These are phyloP conservation scores for Aspergillus aculeatus DNA, from an alignment of 2,329 filamentous ascomycete species.

Conservation along the genomic window DNA sequence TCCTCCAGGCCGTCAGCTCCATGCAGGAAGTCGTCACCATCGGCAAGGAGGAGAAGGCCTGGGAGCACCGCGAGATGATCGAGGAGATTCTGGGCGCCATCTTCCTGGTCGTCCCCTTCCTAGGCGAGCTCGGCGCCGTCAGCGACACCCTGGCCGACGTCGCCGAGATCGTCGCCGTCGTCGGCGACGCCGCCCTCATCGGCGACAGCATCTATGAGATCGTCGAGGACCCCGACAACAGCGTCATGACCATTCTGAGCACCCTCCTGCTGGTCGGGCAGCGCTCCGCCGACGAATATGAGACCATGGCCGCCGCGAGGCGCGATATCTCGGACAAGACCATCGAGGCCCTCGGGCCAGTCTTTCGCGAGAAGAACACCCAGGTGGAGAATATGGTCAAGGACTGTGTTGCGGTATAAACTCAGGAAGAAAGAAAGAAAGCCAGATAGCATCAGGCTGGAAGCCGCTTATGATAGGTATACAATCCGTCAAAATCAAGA, in stretches of 20 bases:
- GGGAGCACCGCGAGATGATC: constrained; percentile 13
- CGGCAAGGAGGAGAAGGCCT: constrained; percentile 10
- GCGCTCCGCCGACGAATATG: not conserved
- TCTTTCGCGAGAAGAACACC: constrained; percentile 8
- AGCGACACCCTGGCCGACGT: constrained; percentile 7
- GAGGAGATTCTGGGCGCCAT: constrained; percentile 14
- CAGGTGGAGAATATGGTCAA: constrained; percentile 29
- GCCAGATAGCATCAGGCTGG: too few species aligned
- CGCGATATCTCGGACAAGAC: constrained; percentile 2
- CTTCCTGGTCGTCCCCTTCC: constrained; percentile 14
- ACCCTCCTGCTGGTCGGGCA: not conserved
- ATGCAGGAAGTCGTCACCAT: constrained; percentile 15
- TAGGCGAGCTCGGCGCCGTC: constrained; percentile 4
- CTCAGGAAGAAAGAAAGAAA: too few species aligned
- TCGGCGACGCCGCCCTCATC: constrained; percentile 6
- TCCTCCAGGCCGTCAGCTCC: constrained; percentile 7
- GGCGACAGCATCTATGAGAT: constrained; percentile 14
- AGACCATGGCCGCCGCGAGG: constrained; percentile 1
- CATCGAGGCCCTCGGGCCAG: constrained; percentile 2
- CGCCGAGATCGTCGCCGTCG: constrained; percentile 7
- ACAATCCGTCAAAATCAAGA: too few species aligned
- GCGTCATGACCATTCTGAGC: not conserved
- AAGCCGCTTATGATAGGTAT: too few species aligned
- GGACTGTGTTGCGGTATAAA: too few species aligned
- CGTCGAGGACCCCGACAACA: constrained; percentile 11